These are phyloP conservation scores for Globomyces pollinis-pini DNA, from an alignment of 192 early-diverging fungal species.

Conservation along the genomic window DNA sequence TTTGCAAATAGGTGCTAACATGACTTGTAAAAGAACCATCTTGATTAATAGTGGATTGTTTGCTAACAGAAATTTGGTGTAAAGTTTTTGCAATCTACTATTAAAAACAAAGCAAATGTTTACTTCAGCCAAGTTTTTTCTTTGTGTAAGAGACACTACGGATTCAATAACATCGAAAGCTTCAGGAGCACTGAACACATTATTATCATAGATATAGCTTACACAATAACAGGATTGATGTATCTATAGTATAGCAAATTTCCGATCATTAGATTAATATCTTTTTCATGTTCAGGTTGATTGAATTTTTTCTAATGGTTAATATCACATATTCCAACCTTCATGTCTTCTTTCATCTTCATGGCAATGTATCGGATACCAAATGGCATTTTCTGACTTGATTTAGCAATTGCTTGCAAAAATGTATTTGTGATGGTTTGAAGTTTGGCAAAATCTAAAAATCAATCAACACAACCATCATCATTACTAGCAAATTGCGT, in stretches of 20 bases:
- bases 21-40: constrained; percentile 29
- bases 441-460: constrained; percentile 54
- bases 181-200: constrained; percentile 96
- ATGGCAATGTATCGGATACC: constrained; percentile 94
- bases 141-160: constrained; percentile 75
- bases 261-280: constrained; percentile 83
- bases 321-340: no score
- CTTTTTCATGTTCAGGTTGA: constrained; percentile 53
- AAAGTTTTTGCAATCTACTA: constrained; percentile 93
- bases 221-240: constrained; percentile 96
- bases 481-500: constrained; percentile 12
- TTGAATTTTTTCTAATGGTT: no score
- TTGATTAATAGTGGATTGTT: constrained; percentile 41
- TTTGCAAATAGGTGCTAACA: background rate
- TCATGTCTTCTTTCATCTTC: constrained; percentile 71
- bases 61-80: constrained; percentile 90
- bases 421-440: constrained; percentile 76
- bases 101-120: no score
- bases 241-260: constrained; percentile 98
- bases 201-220: no score
- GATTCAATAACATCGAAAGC: constrained; percentile 90
- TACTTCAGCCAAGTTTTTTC: constrained; percentile 95
- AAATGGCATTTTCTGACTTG: constrained; percentile 84
- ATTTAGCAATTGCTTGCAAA: constrained; percentile 69
- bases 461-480: no score